Evolutionary conservation across 768 basidiomycete species (phyloP), one percentile per base, ranked within the genome.

Genomic region (Pleurotus sapidus): DNA sequence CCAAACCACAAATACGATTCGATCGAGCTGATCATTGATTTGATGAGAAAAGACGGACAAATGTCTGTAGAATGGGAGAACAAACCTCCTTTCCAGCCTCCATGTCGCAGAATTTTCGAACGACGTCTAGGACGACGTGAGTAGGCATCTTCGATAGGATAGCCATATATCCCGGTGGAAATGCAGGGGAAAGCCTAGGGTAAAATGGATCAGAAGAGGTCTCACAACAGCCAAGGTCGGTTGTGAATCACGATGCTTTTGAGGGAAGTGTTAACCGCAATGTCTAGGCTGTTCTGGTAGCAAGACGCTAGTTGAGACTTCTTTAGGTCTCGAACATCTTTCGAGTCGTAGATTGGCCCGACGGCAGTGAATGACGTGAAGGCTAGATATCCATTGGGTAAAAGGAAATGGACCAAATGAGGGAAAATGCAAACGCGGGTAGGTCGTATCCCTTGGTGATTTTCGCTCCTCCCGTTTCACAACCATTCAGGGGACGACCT

Each of bases 361-460:
- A 93, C 92, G 3, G 92, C 79, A 63, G n/a, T 93, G 92, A 42
- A 94, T 90, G 58, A 94, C 76, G 65, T 87, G 77, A 38, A 80
- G 79, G 38, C 91, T 90, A 61, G 20, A n/a, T 45, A 43, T 23
- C 43, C 40, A 14, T 56, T 49, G 25, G 17, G 8, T 27, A n/a
- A 12, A 43, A 43, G 53, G 53, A 46, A 60, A 15, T 45, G 23
- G 43, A 14, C 24, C 56, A 15, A 49, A 15, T 9, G 18, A 34
- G 25, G 50, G 43, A 27, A 11, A 43, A 54, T 23, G 48, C 12
- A 38, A 25, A 93, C 92, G 89, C 78, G 49, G 91, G 90, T 38
- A 94, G 78, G 51, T 83, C 70, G 64, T 93, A 89, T 5, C 88
- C 92, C 61, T 74, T 78, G 7, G 91, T 93, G 46, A 93, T 88